These are phyloP conservation scores for Hortiboletus rubellus DNA, from an alignment of 1,284 basidiomycete species.

Conservation along the genomic window DNA sequence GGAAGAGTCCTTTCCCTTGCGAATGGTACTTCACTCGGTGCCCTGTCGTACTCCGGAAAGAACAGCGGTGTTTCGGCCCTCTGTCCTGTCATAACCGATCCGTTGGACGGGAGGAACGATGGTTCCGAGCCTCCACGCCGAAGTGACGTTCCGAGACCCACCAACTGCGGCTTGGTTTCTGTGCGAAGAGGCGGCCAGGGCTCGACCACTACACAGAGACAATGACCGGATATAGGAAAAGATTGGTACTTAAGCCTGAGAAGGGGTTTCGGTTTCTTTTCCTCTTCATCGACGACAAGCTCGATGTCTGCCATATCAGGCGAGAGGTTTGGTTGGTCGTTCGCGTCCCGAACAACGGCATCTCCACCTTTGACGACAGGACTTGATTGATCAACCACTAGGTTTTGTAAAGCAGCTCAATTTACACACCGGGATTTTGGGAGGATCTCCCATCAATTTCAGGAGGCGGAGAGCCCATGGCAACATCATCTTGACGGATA, in stretches of 20 bases:
- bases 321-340: neutral
- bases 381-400: neutral
- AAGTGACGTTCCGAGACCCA: constrained; percentile 27
- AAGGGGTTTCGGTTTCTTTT: constrained; percentile 68
- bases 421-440: constrained; percentile 8
- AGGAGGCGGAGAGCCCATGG: constrained; percentile 13
- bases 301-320: constrained; percentile 13
- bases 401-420: neutral
- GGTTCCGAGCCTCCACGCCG: constrained; percentile 40
- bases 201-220: constrained; percentile 76
- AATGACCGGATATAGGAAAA: constrained; percentile 65
- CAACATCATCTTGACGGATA: constrained; percentile 25
- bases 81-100: constrained; percentile 6
- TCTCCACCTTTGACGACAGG: neutral
- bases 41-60: constrained; percentile 58
- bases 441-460: neutral
- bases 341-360: neutral
- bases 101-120: constrained; percentile 32
- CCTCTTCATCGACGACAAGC: constrained; percentile 50
- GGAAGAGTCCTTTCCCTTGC: constrained; percentile 34
- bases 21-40: constrained; percentile 38
- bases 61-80: constrained; percentile 62
- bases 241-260: constrained; percentile 65
- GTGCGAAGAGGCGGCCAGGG: constrained; percentile 62
- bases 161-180: constrained; percentile 39